Evolutionary conservation across 1,139 yeast genomes (phyloP), one percentile per base, ranked within the genome.

Genomic region (Scheffersomyces segobiensis): DNA sequence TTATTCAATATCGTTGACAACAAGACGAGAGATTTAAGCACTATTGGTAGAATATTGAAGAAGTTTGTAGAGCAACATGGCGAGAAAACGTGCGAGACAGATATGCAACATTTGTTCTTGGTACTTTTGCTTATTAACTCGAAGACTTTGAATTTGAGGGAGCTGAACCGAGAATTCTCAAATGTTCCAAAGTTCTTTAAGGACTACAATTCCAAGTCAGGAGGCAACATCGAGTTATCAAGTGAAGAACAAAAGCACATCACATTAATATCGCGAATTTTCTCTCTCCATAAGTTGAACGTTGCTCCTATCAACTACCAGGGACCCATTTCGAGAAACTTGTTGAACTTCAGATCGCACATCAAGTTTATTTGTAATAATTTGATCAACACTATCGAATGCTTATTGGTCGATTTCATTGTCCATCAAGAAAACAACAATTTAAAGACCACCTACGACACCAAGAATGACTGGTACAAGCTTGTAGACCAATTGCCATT

Each of bases 281-380:
- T 89, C 50, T 78, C 88, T 1, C 76, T 88, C 52, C 81, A 84
- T 59, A 80, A 79, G 61, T 75, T 87, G 51, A 71, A 78, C 52
- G 78, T 82, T 21, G 85, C 87, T 24, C 87, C 89, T 5, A 81
- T 84, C 47, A 86, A 86, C 61, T 80, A 87, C 68, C 84, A 85
- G 59, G 95, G 95, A 0, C 93, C 95, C 5, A 77, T 89, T 52
- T 88, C 91, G 24, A 81, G 89, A 61, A 80, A 82, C 56, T 77
- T 90, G 48, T 75, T 89, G 57, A 80, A 84, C 52, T 90, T 89
- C 69, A 83, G 95, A 68, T 88, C 93, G 18, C 87, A 87, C 59
- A 71, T 88, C 55, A 81, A 86, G 59, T 83, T 84, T 56, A 74
- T 89, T 54, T 80, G 81, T 48, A 73, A 73, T 20, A 80, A 81